Evolutionary conservation across 2,329 filamentous ascomycete species (phyloP).

Genomic region (Chaetomiaceae sp.): DNA sequence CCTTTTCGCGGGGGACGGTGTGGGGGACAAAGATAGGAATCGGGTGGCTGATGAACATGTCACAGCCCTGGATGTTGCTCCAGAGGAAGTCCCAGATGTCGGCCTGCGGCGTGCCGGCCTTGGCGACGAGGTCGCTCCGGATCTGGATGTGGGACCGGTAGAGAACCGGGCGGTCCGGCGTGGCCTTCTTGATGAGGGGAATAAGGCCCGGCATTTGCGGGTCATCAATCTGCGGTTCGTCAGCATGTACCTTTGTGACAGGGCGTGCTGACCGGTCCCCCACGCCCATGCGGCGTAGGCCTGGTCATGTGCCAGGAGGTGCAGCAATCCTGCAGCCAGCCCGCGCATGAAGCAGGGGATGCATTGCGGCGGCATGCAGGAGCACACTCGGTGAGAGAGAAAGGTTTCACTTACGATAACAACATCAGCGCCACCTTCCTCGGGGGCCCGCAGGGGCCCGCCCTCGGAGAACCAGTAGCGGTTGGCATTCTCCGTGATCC

Average conservation of each 20-base stretch:
- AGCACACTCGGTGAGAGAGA: neutral
- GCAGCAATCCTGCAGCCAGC: conserved; percentile 3
- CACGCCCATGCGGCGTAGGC: neutral
- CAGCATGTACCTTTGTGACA: conserved; percentile 15
- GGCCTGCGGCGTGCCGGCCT: conserved; percentile 60
- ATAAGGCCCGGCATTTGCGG: conserved; percentile 81
- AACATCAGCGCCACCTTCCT: conserved; percentile 69
- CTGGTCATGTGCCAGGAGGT: conserved; percentile 14
- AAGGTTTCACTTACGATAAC: conserved; percentile 50
- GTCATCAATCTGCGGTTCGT: conserved; percentile 59
- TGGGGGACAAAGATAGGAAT: conserved; percentile 70
- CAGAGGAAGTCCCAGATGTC: conserved; percentile 75
- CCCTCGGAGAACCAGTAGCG: conserved; percentile 68
- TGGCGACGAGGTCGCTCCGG: conserved; percentile 64
- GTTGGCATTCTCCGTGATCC: conserved; percentile 69
- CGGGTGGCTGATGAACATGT: conserved; percentile 79
- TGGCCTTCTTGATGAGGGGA: conserved; percentile 65
- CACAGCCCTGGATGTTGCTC: conserved; percentile 64
- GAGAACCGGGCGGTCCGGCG: conserved; percentile 70
- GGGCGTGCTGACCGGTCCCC: neutral
- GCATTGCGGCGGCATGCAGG: conserved; percentile 3
- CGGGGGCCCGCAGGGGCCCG: conserved; percentile 60
- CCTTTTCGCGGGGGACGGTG: conserved; percentile 60
- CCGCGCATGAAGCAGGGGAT: conserved; percentile 9
- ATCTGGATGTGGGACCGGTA: conserved; percentile 84